These are phyloP conservation scores for Macrocybe gigantea DNA, from an alignment of 768 basidiomycete species.

Conservation along the genomic window DNA sequence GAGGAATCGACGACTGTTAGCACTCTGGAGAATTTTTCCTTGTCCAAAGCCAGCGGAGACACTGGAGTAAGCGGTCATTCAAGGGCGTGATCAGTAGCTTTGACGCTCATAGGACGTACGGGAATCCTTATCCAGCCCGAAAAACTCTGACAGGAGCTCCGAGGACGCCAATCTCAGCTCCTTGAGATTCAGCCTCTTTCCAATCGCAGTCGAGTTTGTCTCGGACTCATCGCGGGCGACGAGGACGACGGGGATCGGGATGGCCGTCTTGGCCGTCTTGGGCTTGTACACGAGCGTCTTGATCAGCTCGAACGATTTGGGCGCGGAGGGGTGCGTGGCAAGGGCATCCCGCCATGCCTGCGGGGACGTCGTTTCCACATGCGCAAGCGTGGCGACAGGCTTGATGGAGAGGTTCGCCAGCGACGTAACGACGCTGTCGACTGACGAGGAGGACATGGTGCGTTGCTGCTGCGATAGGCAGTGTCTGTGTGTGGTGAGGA, in stretches of 20 bases:
- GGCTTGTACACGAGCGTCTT: constrained; percentile 95
- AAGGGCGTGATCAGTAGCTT: constrained; percentile 9
- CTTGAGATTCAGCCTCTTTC: constrained; percentile 78
- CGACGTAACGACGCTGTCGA: constrained; percentile 32
- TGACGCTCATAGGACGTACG: constrained; percentile 43
- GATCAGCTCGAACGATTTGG: constrained; percentile 63
- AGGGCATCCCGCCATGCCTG: constrained; percentile 74
- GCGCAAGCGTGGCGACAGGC: constrained; percentile 45
- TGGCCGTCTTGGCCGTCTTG: constrained; percentile 87
- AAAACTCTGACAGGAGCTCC: constrained; percentile 83
- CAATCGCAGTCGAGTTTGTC: constrained; percentile 69
- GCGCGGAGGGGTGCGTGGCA: constrained; percentile 41
- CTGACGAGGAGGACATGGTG: constrained; percentile 22
- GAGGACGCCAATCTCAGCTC: constrained; percentile 82
- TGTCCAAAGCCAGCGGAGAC: constrained; percentile 71
- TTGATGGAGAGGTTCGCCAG: constrained; percentile 52
- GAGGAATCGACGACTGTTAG: constrained; percentile 74
- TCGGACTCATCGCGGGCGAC: constrained; percentile 85
- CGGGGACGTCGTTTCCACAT: constrained; percentile 62
- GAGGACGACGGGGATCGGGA: constrained; percentile 80
- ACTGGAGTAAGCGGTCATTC: constrained; percentile 28
- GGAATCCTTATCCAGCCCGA: constrained; percentile 80
- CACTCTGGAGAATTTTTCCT: constrained; percentile 61
- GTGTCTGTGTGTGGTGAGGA: not conserved
- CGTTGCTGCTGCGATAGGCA: too few species aligned